Evolutionary conservation across 2,329 filamentous ascomycete species (phyloP).

Genomic region (Achaetomium macrosporum): DNA sequence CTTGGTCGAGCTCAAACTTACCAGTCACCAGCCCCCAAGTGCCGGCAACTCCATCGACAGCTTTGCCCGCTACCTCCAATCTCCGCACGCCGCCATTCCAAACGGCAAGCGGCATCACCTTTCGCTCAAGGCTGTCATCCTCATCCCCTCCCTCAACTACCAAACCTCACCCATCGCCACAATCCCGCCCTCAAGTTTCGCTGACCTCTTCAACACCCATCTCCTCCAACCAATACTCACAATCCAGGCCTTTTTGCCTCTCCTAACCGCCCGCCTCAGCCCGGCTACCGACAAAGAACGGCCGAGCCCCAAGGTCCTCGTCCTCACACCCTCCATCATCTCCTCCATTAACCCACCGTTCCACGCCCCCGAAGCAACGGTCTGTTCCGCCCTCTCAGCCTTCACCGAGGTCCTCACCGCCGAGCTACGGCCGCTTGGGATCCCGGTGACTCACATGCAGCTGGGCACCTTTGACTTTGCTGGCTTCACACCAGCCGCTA

Average conservation of each 20-base stretch:
- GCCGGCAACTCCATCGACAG: conserved; percentile 64
- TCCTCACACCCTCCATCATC: conserved; percentile 75
- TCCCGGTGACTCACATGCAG: conserved; percentile 81
- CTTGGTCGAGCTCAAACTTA: conserved; percentile 8
- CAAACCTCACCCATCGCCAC: conserved; percentile 80
- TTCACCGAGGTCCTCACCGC: conserved; percentile 75
- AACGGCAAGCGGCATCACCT: conserved; percentile 71
- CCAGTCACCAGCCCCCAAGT: conserved; percentile 51
- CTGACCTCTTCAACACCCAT: conserved; percentile 87
- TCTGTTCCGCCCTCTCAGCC: conserved; percentile 79
- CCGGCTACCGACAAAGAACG: conserved; percentile 37
- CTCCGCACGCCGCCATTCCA: conserved; percentile 69
- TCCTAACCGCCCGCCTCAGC: conserved; percentile 59
- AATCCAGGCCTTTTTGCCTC: conserved; percentile 81
- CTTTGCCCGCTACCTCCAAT: conserved; percentile 65
- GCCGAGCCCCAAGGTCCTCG: conserved; percentile 57
- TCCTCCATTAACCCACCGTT: conserved; percentile 74
- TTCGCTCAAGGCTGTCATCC: conserved; percentile 69
- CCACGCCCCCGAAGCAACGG: conserved; percentile 77
- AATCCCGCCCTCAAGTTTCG: conserved; percentile 75
- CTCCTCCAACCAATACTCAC: conserved; percentile 84
- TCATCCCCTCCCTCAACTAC: conserved; percentile 77
- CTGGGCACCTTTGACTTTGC: conserved; percentile 87
- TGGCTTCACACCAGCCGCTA: conserved; percentile 49
- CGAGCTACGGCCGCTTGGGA: conserved; percentile 69